Base-by-base conservation (phyloP, 805 yeast species). In the Komagataella pseudopastoris region DNA sequence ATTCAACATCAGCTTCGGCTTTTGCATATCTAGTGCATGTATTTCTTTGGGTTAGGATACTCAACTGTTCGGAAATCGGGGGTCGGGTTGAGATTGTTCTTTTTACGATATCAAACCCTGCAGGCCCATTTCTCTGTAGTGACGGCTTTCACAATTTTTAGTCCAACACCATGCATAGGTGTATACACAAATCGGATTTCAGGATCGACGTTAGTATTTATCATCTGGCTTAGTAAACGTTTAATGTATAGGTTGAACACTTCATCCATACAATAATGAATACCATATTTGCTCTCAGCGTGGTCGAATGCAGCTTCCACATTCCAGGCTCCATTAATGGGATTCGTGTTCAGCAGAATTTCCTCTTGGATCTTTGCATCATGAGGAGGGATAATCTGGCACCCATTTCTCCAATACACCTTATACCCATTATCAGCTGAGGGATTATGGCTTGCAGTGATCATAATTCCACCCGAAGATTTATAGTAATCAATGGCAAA, bases 131-230 rank as follows among this genome's bases (percentile, higher is more conserved):
- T n/a, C 20, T 45, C 30, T 18, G n/a, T n/a, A 18, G n/a, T 17
- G 18, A 77, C 60, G 8, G 68, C 57, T 6, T 62, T 55, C 36
- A 75, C 60, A 0, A 79, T 68, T 46, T 68, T 61, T 3, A 62
- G 60, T 0, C 99, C 99, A 6, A 91, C 96, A 7, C 99, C 99
- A 64, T 91, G 98, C 83, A 91, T 81, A 20, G 98, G 95, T 0
- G 98, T 91, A 61, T 91, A 91, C 1, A 89, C 86, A 52, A 84
- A 81, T 60, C 72, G 62, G 52, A 75, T 68, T 53, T 63, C 60
- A 62, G 68, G 48, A 2, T 66, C 47, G 47, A 62, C 44, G 12
- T 51, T 30, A 18, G 53, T 51, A n/a, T 56, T 58, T 5, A 76
- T 63, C 50, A 81, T 62, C 10, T 67, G 59, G 0, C 55, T 6